Evolutionary conservation across 75 land plant genomes (phyloP).

Genomic region (Pinus tabuliformis): DNA sequence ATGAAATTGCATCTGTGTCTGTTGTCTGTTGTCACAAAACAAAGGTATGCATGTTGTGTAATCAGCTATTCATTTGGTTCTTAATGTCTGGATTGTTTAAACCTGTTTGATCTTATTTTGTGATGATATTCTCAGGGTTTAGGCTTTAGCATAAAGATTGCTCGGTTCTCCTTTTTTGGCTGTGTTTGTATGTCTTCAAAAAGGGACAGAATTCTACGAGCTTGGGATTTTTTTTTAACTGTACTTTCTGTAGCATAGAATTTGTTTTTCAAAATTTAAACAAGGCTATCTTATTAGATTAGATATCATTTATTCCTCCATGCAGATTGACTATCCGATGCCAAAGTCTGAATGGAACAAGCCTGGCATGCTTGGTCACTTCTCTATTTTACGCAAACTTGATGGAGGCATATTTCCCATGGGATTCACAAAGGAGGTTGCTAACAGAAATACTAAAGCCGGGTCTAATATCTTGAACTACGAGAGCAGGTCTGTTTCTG

Average conservation of each 20-base stretch:
- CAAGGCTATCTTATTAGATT: too few relatives aligned
- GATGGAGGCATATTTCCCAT: slow-evolving; percentile 93
- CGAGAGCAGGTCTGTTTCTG: slow-evolving; percentile 69
- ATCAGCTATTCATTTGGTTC: background rate
- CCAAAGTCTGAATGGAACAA: slow-evolving; percentile 81
- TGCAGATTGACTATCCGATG: slow-evolving; percentile 92
- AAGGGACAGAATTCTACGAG: background rate
- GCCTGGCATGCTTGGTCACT: slow-evolving; percentile 67
- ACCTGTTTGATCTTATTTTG: background rate
- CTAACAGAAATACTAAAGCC: slow-evolving; percentile 73
- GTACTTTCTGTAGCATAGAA: too few relatives aligned
- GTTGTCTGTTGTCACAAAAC: slow-evolving; percentile 79
- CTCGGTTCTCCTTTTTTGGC: background rate
- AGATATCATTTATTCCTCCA: background rate
- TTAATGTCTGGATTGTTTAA: background rate
- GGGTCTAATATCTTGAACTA: slow-evolving; percentile 45
- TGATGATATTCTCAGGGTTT: background rate
- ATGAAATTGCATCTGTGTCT: slow-evolving; percentile 92
- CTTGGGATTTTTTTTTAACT: background rate
- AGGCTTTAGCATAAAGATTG: background rate
- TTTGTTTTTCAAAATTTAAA: too few relatives aligned
- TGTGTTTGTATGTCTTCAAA: background rate
- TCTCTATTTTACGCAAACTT: slow-evolving; percentile 87
- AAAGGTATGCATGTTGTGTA: slow-evolving; percentile 51
- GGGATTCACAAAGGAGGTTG: slow-evolving; percentile 74